Conservation (phyloP, 129 eudicot species). For the Mikania micrantha region DNA sequence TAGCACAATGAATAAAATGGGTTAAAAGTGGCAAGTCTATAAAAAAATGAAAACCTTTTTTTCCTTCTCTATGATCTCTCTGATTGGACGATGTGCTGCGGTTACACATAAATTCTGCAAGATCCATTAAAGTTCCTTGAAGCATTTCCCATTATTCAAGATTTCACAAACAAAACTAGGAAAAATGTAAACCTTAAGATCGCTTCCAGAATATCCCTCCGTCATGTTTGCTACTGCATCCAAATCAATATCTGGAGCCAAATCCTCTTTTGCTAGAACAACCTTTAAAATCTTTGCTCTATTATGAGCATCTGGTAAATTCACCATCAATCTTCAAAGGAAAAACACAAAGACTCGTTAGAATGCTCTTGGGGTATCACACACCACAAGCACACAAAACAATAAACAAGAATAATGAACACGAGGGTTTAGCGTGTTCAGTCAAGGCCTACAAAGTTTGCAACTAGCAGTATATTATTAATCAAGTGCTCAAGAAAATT, state of each 20-base stretch:
- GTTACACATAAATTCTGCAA: conserved; percentile 92
- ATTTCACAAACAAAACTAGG: neutral
- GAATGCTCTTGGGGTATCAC: too few relatives aligned
- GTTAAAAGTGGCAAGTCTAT: too few relatives aligned
- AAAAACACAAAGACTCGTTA: neutral
- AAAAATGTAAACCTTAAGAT: conserved; percentile 57
- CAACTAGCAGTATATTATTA: too few relatives aligned
- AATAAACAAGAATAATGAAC: too few relatives aligned
- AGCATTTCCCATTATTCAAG: neutral
- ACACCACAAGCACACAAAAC: too few relatives aligned
- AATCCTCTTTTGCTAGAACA: conserved; percentile 77
- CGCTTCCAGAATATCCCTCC: conserved; percentile 96
- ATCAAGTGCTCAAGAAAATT: too few relatives aligned
- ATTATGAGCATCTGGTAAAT: conserved; percentile 87
- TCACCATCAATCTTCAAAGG: conserved; percentile 72
- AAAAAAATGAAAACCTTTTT: conserved; percentile 51
- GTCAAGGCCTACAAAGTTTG: too few relatives aligned
- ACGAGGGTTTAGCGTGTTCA: too few relatives aligned
- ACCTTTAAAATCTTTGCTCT: conserved; percentile 86
- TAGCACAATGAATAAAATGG: too few relatives aligned
- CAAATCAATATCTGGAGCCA: conserved; percentile 76
- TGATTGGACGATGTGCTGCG: conserved; percentile 90
- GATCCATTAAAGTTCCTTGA: neutral
- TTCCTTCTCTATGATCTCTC: conserved; percentile 79
- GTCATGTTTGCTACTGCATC: conserved; percentile 90